Conservation (phyloP, 176 grass and related monocot species). For the Phoenix roebelenii region DNA sequence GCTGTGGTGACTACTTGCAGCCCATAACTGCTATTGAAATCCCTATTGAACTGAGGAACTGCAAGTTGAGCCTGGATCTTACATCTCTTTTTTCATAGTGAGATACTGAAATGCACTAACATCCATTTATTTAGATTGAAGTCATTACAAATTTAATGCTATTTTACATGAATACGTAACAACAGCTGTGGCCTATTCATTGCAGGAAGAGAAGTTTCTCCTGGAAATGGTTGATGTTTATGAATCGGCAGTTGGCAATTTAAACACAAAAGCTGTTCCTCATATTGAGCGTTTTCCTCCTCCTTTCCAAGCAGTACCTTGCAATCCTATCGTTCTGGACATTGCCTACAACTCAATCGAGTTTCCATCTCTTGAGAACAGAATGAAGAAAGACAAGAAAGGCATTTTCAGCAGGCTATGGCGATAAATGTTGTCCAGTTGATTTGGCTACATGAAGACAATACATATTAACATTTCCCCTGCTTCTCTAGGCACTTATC, state of each 20-base stretch:
- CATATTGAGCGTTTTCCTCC: conserved; percentile 67
- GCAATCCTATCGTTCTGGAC: conserved; percentile 93
- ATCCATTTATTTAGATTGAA: too few species aligned
- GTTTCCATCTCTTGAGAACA: conserved; percentile 77
- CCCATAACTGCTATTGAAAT: too few species aligned
- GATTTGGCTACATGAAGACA: too few species aligned
- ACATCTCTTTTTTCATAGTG: too few species aligned
- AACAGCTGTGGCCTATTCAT: background rate
- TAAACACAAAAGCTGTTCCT: conserved; percentile 41
- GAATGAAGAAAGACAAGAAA: conserved; percentile 99
- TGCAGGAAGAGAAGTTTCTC: conserved; percentile 64
- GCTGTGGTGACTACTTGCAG: too few species aligned
- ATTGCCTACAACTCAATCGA: conserved; percentile 76
- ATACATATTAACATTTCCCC: too few species aligned
- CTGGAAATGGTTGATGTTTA: conserved; percentile 68
- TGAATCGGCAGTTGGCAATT: conserved; percentile 69
- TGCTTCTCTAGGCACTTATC: too few species aligned
- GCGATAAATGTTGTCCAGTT: conserved; percentile 23
- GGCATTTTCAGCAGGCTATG: conserved; percentile 72
- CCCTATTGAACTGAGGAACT: too few species aligned
- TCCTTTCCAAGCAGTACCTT: conserved; percentile 58
- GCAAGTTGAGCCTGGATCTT: too few species aligned
- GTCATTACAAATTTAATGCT: too few species aligned
- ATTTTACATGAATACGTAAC: too few species aligned
- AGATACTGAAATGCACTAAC: too few species aligned